Conservation (phyloP, 805 yeast species). For the Wickerhamomyces sydowiorum region DNA sequence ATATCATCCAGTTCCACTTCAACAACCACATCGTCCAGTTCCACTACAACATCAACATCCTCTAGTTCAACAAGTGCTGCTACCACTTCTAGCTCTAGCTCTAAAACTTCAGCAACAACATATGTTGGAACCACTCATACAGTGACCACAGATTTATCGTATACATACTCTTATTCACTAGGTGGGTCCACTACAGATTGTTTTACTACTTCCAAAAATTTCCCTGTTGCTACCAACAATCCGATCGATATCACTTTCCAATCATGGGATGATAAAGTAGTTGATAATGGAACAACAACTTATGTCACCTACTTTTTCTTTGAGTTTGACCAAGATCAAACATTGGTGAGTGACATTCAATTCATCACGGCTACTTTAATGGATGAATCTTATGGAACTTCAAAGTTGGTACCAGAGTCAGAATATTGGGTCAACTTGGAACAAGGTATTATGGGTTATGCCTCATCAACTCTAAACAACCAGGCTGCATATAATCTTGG, state of each 20-base stretch:
- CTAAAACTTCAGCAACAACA: not conserved
- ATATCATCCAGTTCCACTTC: too few relatives aligned
- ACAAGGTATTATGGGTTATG: slow-evolving; percentile 11
- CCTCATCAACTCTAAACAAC: not conserved
- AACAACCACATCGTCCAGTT: slow-evolving; percentile 7
- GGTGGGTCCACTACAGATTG: not conserved
- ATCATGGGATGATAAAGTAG: not conserved
- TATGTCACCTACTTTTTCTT: slow-evolving; percentile 7
- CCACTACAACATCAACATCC: too few relatives aligned
- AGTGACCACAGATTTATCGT: not conserved
- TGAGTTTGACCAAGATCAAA: slow-evolving; percentile 13
- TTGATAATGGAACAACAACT: not conserved
- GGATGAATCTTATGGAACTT: not conserved
- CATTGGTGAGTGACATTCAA: slow-evolving; percentile 13
- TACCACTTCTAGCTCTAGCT: slow-evolving; percentile 3
- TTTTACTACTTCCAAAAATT: not conserved
- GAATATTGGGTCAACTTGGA: slow-evolving; percentile 12
- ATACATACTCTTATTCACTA: not conserved
- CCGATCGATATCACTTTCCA: not conserved
- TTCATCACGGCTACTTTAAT: slow-evolving; percentile 7
- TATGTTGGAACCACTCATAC: not conserved
- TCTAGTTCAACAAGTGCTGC: too few relatives aligned
- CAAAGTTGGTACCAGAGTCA: slow-evolving; percentile 2
- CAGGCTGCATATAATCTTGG: slow-evolving; percentile 2
- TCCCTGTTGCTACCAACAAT: not conserved